Conservation (phyloP, 2,329 filamentous ascomycete genomes). For the Ascochyta koolunga region DNA sequence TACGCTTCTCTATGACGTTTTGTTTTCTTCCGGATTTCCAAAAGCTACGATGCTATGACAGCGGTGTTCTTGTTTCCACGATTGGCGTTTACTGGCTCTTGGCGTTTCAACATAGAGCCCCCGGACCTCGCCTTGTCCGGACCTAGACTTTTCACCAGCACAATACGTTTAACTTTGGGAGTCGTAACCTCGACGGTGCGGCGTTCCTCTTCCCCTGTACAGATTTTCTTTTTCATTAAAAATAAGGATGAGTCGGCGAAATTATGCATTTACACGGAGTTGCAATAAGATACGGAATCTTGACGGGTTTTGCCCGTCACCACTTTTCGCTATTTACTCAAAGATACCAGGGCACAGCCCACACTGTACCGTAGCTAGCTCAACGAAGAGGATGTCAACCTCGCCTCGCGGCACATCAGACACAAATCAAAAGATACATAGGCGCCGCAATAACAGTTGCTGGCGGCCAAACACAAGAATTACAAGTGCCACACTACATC, state of each 20-base stretch:
- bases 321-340: slow-evolving; percentile 33
- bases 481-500: not conserved
- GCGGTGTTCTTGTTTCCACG: slow-evolving; percentile 30
- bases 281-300: slow-evolving; percentile 19
- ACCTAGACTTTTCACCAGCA: slow-evolving; percentile 31
- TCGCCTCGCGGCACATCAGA: slow-evolving; percentile 18
- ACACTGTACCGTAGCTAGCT: slow-evolving; percentile 43
- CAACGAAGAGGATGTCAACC: slow-evolving; percentile 26
- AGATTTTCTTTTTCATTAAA: slow-evolving; percentile 20
- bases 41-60: slow-evolving; percentile 50
- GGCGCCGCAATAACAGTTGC: slow-evolving; percentile 21
- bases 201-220: slow-evolving; percentile 22
- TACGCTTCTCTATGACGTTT: slow-evolving; percentile 45
- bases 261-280: slow-evolving; percentile 32
- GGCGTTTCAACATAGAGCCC: slow-evolving; percentile 44
- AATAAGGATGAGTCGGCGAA: slow-evolving; percentile 9
- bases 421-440: slow-evolving; percentile 24
- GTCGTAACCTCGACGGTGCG: slow-evolving; percentile 42
- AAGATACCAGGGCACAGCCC: slow-evolving; percentile 49
- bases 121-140: slow-evolving; percentile 22
- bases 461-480: slow-evolving; percentile 19
- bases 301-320: slow-evolving; percentile 28
- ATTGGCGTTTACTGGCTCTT: slow-evolving; percentile 36
- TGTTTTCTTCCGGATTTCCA: slow-evolving; percentile 31
- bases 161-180: slow-evolving; percentile 41